phyloP scores from a whole-genome alignment of 2,329 filamentous ascomycete species.

The Zymoseptoria pseudotritici region DNA sequence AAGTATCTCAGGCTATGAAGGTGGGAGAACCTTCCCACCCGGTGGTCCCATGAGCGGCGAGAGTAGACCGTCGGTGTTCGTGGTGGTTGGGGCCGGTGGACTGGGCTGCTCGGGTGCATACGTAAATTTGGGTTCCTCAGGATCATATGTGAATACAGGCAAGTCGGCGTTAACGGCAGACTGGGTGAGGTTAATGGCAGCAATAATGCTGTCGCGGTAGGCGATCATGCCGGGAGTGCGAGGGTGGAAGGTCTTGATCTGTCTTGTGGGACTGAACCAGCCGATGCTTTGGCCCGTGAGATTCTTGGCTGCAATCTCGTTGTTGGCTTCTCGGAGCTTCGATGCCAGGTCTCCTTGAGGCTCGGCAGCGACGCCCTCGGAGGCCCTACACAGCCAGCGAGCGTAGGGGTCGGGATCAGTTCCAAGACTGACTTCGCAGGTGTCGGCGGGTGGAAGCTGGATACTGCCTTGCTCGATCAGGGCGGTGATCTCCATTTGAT shows the following conservation, averaged over 20 bases:
- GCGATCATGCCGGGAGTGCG: constrained; percentile 2
- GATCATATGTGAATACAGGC: too few relatives aligned
- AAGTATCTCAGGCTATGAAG: too few relatives aligned
- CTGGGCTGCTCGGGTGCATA: too few relatives aligned
- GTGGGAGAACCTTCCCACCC: too few relatives aligned
- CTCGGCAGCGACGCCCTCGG: not conserved
- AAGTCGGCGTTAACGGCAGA: too few relatives aligned
- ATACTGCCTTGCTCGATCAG: too few relatives aligned
- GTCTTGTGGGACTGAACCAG: not conserved
- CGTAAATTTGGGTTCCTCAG: too few relatives aligned
- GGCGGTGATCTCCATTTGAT: too few relatives aligned
- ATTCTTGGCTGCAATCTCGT: not conserved
- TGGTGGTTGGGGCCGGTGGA: too few relatives aligned
- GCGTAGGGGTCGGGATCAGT: not conserved
- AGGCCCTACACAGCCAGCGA: not conserved
- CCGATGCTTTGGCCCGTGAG: not conserved
- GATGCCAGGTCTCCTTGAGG: too few relatives aligned
- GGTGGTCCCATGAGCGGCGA: too few relatives aligned
- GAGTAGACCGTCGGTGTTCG: too few relatives aligned
- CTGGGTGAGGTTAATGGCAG: not conserved
- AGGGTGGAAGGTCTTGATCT: constrained; percentile 1
- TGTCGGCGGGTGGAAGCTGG: not conserved
- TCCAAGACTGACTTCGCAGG: not conserved
- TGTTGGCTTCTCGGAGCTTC: not conserved
- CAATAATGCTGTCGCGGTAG: constrained; percentile 2